Evolutionary conservation across 495 filamentous ascomycete species (phyloP).

Genomic region (Neurospora sp.): DNA sequence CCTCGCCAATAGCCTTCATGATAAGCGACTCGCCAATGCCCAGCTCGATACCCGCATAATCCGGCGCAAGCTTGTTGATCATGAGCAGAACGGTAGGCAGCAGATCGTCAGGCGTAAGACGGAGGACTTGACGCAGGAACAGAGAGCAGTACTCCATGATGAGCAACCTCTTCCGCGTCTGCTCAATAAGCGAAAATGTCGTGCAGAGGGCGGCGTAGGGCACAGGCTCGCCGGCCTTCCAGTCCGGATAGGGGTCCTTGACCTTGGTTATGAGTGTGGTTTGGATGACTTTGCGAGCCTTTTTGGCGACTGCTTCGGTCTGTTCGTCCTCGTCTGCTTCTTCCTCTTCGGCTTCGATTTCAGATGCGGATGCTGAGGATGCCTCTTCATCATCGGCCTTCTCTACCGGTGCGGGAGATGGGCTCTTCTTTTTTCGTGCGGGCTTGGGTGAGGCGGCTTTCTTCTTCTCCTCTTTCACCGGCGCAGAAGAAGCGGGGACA

Average conservation of each 20-base stretch:
- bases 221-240: constrained; percentile 77
- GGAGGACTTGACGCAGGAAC: constrained; percentile 85
- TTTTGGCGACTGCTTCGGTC: constrained; percentile 63
- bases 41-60: constrained; percentile 91
- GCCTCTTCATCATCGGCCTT: constrained; percentile 33
- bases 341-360: constrained; percentile 43
- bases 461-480: constrained; percentile 12
- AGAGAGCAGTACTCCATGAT: constrained; percentile 82
- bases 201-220: constrained; percentile 92
- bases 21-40: constrained; percentile 96
- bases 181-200: constrained; percentile 87
- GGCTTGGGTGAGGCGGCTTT: constrained; percentile 10
- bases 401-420: constrained; percentile 7
- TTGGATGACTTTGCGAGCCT: constrained; percentile 78
- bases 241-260: constrained; percentile 87
- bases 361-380: constrained; percentile 44
- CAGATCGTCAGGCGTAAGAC: constrained; percentile 81
- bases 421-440: constrained; percentile 13
- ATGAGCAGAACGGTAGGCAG: constrained; percentile 83
- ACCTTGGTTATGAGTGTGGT: constrained; percentile 51
- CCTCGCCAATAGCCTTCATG: constrained; percentile 96
- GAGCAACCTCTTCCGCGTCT: constrained; percentile 80
- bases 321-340: constrained; percentile 56
- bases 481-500: constrained; percentile 7
- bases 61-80: constrained; percentile 95